Conservation (phyloP, 148 eudicot genomes). For the Rhododendron vialii region DNA sequence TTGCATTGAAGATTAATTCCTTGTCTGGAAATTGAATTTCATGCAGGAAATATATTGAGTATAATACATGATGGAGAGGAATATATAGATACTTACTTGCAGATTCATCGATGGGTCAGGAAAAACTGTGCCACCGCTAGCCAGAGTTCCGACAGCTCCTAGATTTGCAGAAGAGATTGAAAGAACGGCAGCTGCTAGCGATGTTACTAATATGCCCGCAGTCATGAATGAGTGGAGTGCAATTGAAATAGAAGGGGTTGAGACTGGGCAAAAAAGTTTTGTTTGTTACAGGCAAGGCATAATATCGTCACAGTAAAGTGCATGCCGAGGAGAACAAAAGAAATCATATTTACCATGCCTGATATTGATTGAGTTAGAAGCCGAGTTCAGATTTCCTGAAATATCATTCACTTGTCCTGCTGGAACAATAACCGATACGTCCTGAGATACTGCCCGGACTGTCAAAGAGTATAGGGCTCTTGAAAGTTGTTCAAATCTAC, state of each 20-base stretch:
- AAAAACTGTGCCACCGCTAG: neutral
- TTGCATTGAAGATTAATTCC: neutral
- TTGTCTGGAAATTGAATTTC: neutral
- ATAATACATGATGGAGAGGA: neutral
- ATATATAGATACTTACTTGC: conserved; percentile 1
- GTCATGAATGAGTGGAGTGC: conserved; percentile 19
- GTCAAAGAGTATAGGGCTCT: conserved; percentile 19
- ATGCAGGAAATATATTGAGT: neutral
- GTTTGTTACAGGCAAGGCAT: neutral
- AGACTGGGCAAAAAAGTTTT: neutral
- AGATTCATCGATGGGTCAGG: conserved; percentile 17
- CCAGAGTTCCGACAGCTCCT: conserved; percentile 8
- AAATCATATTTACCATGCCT: conserved; percentile 12
- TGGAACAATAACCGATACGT: conserved; percentile 7
- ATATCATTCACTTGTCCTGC: conserved; percentile 8
- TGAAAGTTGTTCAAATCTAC: conserved; percentile 18
- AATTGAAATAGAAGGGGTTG: conserved; percentile 9
- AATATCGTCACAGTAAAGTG: neutral
- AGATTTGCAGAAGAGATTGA: conserved; percentile 17
- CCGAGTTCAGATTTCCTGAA: conserved; percentile 12
- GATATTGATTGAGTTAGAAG: conserved; percentile 13
- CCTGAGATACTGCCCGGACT: conserved; percentile 13
- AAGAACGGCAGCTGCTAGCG: conserved; percentile 15
- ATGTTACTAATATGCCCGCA: conserved; percentile 15
- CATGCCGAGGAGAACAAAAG: neutral